These are phyloP conservation scores for Cladosporium velox DNA, from an alignment of 2,329 filamentous ascomycete species.

Conservation along the genomic window DNA sequence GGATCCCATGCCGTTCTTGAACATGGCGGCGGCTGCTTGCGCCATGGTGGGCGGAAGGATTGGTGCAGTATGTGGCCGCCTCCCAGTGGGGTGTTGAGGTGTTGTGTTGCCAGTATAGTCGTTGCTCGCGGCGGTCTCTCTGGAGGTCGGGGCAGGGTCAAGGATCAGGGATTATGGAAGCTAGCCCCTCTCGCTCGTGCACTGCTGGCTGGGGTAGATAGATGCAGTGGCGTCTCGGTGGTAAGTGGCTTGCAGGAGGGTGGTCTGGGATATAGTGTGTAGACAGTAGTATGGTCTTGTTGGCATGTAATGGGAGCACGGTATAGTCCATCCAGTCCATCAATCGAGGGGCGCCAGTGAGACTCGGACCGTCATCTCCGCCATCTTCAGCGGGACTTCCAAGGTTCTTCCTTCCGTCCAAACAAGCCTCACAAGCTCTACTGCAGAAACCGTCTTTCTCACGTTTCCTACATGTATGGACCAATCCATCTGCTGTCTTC, in stretches of 20 bases:
- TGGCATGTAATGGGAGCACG: neutral
- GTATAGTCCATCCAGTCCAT: neutral
- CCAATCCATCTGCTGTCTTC: neutral
- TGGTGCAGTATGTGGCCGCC: neutral
- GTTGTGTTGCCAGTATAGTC: neutral
- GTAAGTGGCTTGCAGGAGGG: neutral
- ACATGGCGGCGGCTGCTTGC: slow-evolving; percentile 38
- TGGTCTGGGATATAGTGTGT: neutral
- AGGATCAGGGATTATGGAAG: slow-evolving; percentile 14
- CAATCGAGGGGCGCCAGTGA: slow-evolving; percentile 5
- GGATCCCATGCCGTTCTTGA: slow-evolving; percentile 37
- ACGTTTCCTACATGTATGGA: neutral
- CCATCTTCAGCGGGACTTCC: slow-evolving; percentile 6
- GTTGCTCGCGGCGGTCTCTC: neutral
- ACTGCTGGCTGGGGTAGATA: neutral
- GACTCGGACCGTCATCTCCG: slow-evolving; percentile 7
- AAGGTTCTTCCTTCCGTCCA: neutral
- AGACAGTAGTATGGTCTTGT: neutral
- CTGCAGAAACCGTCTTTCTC: neutral
- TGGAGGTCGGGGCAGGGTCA: slow-evolving; percentile 11
- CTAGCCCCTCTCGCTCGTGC: slow-evolving; percentile 9
- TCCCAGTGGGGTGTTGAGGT: neutral
- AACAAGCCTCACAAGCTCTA: neutral
- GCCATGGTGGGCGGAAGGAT: slow-evolving; percentile 10
- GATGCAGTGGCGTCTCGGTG: neutral